Percentiles rank a stretch among this genome's conserved stretches.
phyloP scores from a whole-genome alignment of 2,329 filamentous ascomycete species.

The Microcyclosporella mali region DNA sequence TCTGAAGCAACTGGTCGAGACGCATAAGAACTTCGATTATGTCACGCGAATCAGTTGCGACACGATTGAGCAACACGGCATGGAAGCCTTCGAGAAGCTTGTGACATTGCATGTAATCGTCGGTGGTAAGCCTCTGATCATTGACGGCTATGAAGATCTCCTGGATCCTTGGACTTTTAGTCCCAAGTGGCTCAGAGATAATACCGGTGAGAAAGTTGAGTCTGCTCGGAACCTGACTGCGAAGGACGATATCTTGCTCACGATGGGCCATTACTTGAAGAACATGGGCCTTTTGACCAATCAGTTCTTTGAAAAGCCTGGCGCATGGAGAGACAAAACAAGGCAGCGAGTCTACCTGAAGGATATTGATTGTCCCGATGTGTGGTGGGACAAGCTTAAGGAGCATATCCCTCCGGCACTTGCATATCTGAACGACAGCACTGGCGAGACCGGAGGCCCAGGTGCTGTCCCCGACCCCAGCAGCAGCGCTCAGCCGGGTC shows the following conservation, averaged over 20 bases:
- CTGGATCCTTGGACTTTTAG: constrained; percentile 75
- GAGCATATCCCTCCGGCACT: constrained; percentile 73
- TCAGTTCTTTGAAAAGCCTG: constrained; percentile 62
- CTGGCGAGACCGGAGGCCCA: constrained; percentile 52
- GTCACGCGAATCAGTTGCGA: constrained; percentile 72
- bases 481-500: constrained; percentile 32
- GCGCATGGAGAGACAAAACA: constrained; percentile 70
- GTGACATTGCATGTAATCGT: constrained; percentile 76
- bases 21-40: constrained; percentile 78
- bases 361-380: constrained; percentile 86
- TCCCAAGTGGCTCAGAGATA: constrained; percentile 69
- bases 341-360: constrained; percentile 90
- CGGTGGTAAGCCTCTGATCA: constrained; percentile 79
- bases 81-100: constrained; percentile 77
- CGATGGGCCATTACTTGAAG: constrained; percentile 81
- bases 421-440: constrained; percentile 83
- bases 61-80: constrained; percentile 69
- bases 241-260: constrained; percentile 72
- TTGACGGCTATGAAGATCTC: constrained; percentile 76
- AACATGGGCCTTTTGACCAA: constrained; percentile 79
- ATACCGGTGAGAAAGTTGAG: constrained; percentile 76
- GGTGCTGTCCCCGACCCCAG: constrained; percentile 47
- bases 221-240: constrained; percentile 73
- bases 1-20: constrained; percentile 66
- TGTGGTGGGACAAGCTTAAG: constrained; percentile 76